Conservation (phyloP, 305 asterid genomes). For the Withania somnifera region DNA sequence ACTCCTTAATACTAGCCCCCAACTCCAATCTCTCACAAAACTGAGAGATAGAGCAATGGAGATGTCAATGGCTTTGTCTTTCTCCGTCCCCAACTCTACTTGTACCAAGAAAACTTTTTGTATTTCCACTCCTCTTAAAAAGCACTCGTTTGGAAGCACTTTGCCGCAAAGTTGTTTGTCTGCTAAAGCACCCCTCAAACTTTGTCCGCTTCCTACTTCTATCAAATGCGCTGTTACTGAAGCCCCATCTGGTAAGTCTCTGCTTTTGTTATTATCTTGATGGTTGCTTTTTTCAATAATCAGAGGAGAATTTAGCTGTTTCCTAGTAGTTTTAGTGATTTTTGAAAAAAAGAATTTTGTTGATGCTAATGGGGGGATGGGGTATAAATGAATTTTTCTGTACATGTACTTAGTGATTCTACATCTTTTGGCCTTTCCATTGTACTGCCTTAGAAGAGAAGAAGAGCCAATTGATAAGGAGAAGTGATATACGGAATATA, state of each 20-base stretch:
- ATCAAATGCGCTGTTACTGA: slow-evolving; percentile 65
- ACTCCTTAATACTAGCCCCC: slow-evolving; percentile 34
- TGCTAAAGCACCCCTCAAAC: slow-evolving; percentile 7
- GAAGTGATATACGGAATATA: slow-evolving; percentile 74
- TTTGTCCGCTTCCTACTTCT: slow-evolving; percentile 26
- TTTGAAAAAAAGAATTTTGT: too few species aligned
- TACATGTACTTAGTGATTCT: background rate
- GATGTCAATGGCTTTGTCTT: slow-evolving; percentile 45
- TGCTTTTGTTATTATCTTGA: background rate
- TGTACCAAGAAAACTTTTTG: slow-evolving; percentile 22
- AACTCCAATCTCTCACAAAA: slow-evolving; percentile 28
- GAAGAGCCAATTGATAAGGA: slow-evolving; percentile 54
- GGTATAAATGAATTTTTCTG: background rate
- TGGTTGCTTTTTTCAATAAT: background rate
- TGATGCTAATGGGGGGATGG: too few species aligned
- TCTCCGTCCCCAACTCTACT: slow-evolving; percentile 10
- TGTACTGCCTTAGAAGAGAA: slow-evolving; percentile 47
- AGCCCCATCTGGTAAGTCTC: slow-evolving; percentile 35
- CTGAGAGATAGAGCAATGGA: slow-evolving; percentile 34
- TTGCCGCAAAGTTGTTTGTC: slow-evolving; percentile 23
- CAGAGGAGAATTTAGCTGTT: background rate
- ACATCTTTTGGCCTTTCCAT: background rate
- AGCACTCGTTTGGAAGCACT: slow-evolving; percentile 37
- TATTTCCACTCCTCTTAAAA: slow-evolving; percentile 29
- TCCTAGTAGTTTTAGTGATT: background rate